A percentile compares a stretch with the other conserved stretches of the same genome.
Evolutionary conservation across 192 early-diverging fungal genomes (phyloP).

Genomic region (Coemansia sp.): DNA sequence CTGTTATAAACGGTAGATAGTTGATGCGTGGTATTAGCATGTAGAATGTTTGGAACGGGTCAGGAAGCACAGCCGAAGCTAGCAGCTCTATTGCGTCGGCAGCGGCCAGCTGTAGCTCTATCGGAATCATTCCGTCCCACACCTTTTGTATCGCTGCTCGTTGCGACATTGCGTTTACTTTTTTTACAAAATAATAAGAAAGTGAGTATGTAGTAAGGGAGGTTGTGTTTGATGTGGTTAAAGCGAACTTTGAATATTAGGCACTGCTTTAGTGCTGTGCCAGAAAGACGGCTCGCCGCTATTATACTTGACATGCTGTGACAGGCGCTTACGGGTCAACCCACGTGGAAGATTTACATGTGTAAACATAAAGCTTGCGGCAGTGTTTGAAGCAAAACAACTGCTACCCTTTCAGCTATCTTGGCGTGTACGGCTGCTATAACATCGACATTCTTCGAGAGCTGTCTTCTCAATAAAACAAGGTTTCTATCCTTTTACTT

Average conservation of each 20-base stretch:
- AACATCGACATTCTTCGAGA: no score
- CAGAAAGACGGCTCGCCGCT: neutral
- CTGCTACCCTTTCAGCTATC: no score
- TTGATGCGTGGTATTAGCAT: conserved; percentile 39
- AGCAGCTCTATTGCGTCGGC: conserved; percentile 48
- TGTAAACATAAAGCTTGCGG: neutral
- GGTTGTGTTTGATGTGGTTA: neutral
- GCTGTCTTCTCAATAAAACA: no score
- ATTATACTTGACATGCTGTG: neutral
- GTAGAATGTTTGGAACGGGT: conserved; percentile 53
- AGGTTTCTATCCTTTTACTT: no score
- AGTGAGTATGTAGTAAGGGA: neutral
- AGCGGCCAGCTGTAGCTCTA: conserved; percentile 41
- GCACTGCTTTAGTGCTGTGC: no score
- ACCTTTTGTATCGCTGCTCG: conserved; percentile 18
- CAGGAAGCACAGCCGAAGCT: conserved; percentile 44
- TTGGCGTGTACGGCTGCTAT: no score
- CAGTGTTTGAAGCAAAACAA: no score
- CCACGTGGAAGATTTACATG: neutral
- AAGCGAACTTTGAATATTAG: neutral
- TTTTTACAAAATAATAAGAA: conserved; percentile 1
- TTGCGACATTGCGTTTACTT: conserved; percentile 1
- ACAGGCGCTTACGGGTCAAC: neutral
- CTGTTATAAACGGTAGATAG: conserved; percentile 38
- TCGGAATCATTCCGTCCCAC: conserved; percentile 50